Evolutionary conservation across 306 rosid genomes (phyloP).

Genomic region (Gastrolobium bilobum): DNA sequence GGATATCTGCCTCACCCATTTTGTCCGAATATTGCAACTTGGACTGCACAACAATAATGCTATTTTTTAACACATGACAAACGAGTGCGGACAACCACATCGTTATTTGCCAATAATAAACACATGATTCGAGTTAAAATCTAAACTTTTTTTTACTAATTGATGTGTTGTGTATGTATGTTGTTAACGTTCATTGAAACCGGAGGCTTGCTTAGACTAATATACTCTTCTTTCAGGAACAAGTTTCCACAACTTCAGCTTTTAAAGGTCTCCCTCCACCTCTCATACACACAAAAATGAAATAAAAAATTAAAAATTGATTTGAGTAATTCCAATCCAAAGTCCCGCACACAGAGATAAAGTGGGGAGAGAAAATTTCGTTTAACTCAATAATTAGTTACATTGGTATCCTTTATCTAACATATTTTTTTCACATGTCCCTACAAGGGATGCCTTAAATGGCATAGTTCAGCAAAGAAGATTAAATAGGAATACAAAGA

Average conservation of each 20-base stretch:
- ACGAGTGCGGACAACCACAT: neutral
- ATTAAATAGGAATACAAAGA: conserved; percentile 47
- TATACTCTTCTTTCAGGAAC: neutral
- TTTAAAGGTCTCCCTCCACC: neutral
- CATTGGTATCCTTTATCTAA: conserved; percentile 17
- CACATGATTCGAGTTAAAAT: neutral
- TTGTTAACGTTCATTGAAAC: neutral
- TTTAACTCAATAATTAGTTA: conserved; percentile 1
- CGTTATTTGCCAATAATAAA: neutral
- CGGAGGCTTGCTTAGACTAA: neutral
- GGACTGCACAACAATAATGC: conserved; percentile 28
- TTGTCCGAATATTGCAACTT: conserved; percentile 41
- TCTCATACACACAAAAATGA: neutral
- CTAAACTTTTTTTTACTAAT: neutral
- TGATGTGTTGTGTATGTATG: neutral
- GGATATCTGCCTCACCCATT: conserved; percentile 11
- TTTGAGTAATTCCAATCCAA: neutral
- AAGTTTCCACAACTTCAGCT: neutral
- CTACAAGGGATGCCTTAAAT: conserved; percentile 20
- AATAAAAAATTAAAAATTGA: neutral
- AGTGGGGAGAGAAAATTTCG: neutral
- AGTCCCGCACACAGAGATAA: neutral
- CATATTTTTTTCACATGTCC: conserved; percentile 9
- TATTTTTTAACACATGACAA: neutral
- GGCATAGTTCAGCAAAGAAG: conserved; percentile 19